These are phyloP conservation scores for Tolypocladium amazonense DNA, from an alignment of 2,329 filamentous ascomycete genomes.

Conservation along the genomic window DNA sequence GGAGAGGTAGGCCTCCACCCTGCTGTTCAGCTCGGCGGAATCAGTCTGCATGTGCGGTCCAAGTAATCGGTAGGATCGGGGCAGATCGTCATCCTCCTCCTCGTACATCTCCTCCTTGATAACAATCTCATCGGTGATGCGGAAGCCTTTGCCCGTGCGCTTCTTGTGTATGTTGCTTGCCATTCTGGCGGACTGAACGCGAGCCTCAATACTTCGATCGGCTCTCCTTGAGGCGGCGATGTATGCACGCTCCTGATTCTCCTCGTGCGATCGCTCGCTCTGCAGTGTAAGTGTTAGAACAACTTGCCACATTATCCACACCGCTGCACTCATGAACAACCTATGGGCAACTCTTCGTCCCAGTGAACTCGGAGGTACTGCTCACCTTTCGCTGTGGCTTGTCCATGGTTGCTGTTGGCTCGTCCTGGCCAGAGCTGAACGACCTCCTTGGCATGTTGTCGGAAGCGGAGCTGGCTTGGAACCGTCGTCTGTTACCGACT, in stretches of 20 bases:
- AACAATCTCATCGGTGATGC: constrained; percentile 77
- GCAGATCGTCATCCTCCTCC: constrained; percentile 77
- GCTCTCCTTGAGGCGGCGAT: constrained; percentile 82
- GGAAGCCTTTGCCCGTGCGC: constrained; percentile 71
- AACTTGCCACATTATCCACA: no score
- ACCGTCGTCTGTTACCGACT: not conserved
- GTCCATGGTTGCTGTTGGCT: not conserved
- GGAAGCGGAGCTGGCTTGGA: not conserved
- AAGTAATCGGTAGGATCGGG: constrained; percentile 53
- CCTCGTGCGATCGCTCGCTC: constrained; percentile 68
- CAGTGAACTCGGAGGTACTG: not conserved
- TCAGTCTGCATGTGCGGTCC: constrained; percentile 51
- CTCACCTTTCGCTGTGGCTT: not conserved
- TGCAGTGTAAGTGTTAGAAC: constrained; percentile 16
- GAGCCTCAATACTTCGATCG: constrained; percentile 78
- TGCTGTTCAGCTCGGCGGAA: constrained; percentile 50
- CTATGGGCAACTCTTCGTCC: not conserved
- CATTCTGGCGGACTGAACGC: constrained; percentile 75
- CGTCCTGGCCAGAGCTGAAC: not conserved
- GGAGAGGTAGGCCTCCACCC: constrained; percentile 39
- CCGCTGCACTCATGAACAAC: no score
- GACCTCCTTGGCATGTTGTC: not conserved
- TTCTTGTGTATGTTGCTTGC: constrained; percentile 88
- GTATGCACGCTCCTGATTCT: constrained; percentile 81
- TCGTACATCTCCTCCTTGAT: constrained; percentile 93